Base-by-base conservation (phyloP, 2,329 filamentous ascomycete genomes). In the Colletotrichum chlorophyti region DNA sequence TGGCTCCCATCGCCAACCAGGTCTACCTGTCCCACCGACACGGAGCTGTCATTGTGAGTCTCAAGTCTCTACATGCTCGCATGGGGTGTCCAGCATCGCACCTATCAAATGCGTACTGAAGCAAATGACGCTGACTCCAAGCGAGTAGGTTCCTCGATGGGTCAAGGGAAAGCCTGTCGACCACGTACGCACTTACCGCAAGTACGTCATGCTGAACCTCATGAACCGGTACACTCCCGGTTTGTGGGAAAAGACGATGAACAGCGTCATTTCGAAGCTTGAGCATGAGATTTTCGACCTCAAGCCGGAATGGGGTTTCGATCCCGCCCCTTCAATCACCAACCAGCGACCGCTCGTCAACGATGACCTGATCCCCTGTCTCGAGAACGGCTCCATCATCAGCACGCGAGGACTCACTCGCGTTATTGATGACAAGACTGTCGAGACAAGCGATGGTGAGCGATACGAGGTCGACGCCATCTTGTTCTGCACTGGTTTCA, bases 1-100 rank as follows among this genome's bases (percentile, higher is more conserved):
- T 79, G 6, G 64, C 70, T 0, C 68, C 67, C 0, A 64, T 72
- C 7, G 76, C 74, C 1, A 65, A 68, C 11, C 73, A 77, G 24
- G 68, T 79, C 4, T 79, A 76, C 65, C 62, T 76, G 14, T 76
- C 77, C 5, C 76, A 78, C 46, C 71, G 72, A 0, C 70, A 72
- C 2, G 76, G 76, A 7, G 65, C 66, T 4, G 47, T 74, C 27
- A 65, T 78, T 11, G 71, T 78, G 37, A 65, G 67, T 52, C 63
- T 63, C 7, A 24, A 29, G 35, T 21, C 27, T 24, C 37, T n/a
- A 26, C 12, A 24, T 31, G n/a, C n/a, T n/a, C n/a, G n/a, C n/a
- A n/a, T n/a, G n/a, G n/a, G n/a, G n/a, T n/a, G n/a, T n/a, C n/a
- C n/a, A n/a, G n/a, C n/a, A n/a, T n/a, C n/a, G n/a, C n/a, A n/a